phyloP scores from a whole-genome alignment of 371 early-diverging fungal species.

The Mortierella sp. region DNA sequence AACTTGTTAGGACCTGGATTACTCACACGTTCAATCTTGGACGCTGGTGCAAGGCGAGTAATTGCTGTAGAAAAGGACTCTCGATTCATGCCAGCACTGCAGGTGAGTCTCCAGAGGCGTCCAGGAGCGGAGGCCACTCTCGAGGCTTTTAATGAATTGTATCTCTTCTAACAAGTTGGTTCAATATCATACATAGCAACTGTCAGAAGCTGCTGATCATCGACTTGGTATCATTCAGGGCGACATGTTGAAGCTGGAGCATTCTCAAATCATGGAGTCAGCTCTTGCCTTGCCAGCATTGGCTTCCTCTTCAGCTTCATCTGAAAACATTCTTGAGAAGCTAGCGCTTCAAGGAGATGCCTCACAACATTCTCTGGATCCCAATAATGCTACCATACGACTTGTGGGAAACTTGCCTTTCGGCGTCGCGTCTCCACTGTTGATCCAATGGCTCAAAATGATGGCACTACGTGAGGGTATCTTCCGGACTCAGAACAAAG shows the following conservation, averaged over 20 bases:
- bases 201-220: conserved; percentile 66
- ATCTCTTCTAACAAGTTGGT: too few species aligned
- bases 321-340: background rate
- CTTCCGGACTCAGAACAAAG: conserved; percentile 59
- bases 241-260: conserved; percentile 72
- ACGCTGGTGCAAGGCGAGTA: conserved; percentile 71
- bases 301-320: conserved; percentile 1
- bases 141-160: too few species aligned
- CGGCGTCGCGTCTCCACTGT: conserved; percentile 77
- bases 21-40: conserved; percentile 81
- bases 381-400: conserved; percentile 50
- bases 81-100: conserved; percentile 76
- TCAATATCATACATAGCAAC: conserved; percentile 59
- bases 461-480: conserved; percentile 66
- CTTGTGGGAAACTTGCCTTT: conserved; percentile 88
- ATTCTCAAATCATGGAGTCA: conserved; percentile 57
- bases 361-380: conserved; percentile 3
- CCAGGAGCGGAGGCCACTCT: too few species aligned
- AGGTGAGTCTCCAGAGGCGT: conserved; percentile 55
- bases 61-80: conserved; percentile 84
- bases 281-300: conserved; percentile 4
- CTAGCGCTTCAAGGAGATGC: background rate
- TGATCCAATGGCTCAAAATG: conserved; percentile 80
- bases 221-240: conserved; percentile 69
- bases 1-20: conserved; percentile 73